Evolutionary conservation across 2,329 filamentous ascomycete genomes (phyloP).

Genomic region (Penicillium fuscoglaucum): DNA sequence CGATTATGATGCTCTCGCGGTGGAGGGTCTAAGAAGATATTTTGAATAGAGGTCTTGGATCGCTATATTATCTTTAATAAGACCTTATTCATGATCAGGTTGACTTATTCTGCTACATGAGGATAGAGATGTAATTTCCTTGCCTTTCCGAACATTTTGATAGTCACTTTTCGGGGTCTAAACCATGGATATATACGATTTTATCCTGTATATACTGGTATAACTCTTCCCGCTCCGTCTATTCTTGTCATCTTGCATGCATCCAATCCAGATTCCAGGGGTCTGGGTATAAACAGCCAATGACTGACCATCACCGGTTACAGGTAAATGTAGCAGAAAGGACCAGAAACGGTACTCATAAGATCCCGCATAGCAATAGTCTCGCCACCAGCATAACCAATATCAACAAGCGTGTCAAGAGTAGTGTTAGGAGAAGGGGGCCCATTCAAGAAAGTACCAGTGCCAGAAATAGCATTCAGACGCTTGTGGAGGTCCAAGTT

Average conservation of each 20-base stretch:
- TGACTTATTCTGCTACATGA: no score
- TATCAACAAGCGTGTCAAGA: slow-evolving; percentile 45
- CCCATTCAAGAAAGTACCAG: slow-evolving; percentile 46
- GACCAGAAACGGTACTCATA: slow-evolving; percentile 48
- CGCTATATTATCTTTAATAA: background rate
- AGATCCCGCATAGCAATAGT: slow-evolving; percentile 39
- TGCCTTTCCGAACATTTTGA: background rate
- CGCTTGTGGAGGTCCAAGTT: slow-evolving; percentile 44
- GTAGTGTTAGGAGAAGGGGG: slow-evolving; percentile 49
- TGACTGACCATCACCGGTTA: slow-evolving; percentile 14
- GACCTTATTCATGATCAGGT: background rate
- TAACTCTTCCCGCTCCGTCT: no score
- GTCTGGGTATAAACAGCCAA: background rate
- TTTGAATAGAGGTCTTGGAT: background rate
- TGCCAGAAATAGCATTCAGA: slow-evolving; percentile 43
- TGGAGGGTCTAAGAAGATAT: background rate
- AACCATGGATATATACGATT: background rate
- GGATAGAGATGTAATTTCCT: background rate
- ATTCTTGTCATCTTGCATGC: background rate
- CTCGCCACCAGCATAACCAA: slow-evolving; percentile 40
- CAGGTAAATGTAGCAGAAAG: slow-evolving; percentile 50
- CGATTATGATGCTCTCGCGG: slow-evolving; percentile 5
- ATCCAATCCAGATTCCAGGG: background rate
- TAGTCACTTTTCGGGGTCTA: background rate
- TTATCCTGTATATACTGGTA: background rate